Percentiles rank a stretch among this genome's conserved stretches.
Conservation (phyloP, 1,284 basidiomycete species). For the Heterobasidion irregulare region DNA sequence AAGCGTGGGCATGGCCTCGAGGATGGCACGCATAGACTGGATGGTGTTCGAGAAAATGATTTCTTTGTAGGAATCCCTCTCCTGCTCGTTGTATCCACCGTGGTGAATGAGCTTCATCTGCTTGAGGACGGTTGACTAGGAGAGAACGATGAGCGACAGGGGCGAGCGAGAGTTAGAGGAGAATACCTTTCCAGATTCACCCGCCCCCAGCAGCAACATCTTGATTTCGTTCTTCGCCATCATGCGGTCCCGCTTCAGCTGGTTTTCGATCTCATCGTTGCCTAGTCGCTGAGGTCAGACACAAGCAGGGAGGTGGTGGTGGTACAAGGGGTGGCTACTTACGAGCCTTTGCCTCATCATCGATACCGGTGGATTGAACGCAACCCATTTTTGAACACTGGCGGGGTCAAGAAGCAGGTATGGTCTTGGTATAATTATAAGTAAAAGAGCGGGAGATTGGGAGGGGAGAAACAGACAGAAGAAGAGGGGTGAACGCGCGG, state of each 20-base stretch:
- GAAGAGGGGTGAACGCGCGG: neutral
- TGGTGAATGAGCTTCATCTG: slow-evolving; percentile 97
- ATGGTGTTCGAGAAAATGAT: slow-evolving; percentile 97
- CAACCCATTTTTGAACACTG: slow-evolving; percentile 53
- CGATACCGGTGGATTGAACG: slow-evolving; percentile 59
- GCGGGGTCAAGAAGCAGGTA: slow-evolving; percentile 2
- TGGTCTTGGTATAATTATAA: slow-evolving; percentile 10
- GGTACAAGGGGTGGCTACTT: slow-evolving; percentile 26
- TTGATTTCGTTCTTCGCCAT: slow-evolving; percentile 95
- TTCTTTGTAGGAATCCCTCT: slow-evolving; percentile 94
- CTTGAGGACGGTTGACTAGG: slow-evolving; percentile 85
- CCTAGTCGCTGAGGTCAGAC: slow-evolving; percentile 30
- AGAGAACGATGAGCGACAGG: neutral
- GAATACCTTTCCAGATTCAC: slow-evolving; percentile 84
- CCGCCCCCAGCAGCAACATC: slow-evolving; percentile 85
- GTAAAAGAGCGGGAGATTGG: slow-evolving; percentile 13
- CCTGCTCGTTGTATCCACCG: slow-evolving; percentile 84
- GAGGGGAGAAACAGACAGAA: slow-evolving; percentile 2
- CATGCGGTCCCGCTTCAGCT: slow-evolving; percentile 88
- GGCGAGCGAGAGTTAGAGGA: neutral
- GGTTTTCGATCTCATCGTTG: slow-evolving; percentile 94
- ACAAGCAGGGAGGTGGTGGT: slow-evolving; percentile 3
- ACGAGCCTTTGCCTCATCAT: slow-evolving; percentile 80
- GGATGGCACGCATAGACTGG: slow-evolving; percentile 92
- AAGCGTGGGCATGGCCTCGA: slow-evolving; percentile 83